phyloP scores from a whole-genome alignment of 2,329 filamentous ascomycete genomes.

The Bertia moriformis region DNA sequence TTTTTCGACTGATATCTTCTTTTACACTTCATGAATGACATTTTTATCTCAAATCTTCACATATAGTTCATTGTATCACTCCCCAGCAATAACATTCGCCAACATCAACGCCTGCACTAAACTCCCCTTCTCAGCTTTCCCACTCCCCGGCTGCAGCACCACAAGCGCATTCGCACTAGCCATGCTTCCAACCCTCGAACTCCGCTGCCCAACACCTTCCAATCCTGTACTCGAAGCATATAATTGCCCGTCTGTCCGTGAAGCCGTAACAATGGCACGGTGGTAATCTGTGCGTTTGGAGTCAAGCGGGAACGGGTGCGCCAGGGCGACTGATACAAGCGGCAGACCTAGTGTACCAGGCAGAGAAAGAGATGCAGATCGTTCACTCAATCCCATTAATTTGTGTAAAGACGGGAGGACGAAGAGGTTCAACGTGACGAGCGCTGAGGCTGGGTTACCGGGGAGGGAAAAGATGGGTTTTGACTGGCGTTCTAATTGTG shows the following conservation, averaged over 20 bases:
- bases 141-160: not conserved
- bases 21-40: no score
- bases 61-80: not conserved
- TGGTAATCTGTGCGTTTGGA: slow-evolving; percentile 68
- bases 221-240: slow-evolving; percentile 66
- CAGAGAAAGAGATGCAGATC: not conserved
- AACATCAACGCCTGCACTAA: not conserved
- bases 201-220: slow-evolving; percentile 50
- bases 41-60: no score
- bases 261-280: slow-evolving; percentile 54
- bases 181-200: slow-evolving; percentile 77
- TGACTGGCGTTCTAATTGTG: slow-evolving; percentile 29
- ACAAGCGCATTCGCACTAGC: slow-evolving; percentile 70
- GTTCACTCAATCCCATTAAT: slow-evolving; percentile 42
- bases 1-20: no score
- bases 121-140: not conserved
- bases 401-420: slow-evolving; percentile 76
- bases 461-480: slow-evolving; percentile 81
- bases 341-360: slow-evolving; percentile 50
- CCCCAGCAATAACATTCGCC: not conserved
- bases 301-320: slow-evolving; percentile 63
- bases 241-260: slow-evolving; percentile 51
- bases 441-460: slow-evolving; percentile 82
- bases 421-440: slow-evolving; percentile 89
- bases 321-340: slow-evolving; percentile 54